Evolutionary conservation across 1,139 yeast species (phyloP).

Genomic region (Diutina sp.): DNA sequence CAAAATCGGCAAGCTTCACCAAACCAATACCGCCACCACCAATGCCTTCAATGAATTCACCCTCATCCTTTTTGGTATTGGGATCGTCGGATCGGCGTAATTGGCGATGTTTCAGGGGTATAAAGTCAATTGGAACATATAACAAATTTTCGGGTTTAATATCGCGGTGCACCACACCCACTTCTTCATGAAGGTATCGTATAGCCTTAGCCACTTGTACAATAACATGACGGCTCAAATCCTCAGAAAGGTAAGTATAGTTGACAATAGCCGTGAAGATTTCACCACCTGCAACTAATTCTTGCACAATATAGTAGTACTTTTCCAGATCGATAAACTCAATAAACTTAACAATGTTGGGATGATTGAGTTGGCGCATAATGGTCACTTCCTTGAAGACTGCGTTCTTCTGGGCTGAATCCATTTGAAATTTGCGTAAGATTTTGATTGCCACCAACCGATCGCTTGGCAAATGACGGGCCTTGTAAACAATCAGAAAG

Average conservation of each 20-base stretch:
- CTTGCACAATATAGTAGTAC: conserved; percentile 54
- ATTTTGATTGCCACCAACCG: conserved; percentile 26
- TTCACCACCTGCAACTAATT: conserved; percentile 59
- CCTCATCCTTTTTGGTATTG: conserved; percentile 36
- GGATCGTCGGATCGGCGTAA: conserved; percentile 36
- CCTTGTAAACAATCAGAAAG: conserved; percentile 78
- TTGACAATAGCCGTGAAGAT: conserved; percentile 43
- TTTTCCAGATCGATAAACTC: conserved; percentile 35
- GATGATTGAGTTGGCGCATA: conserved; percentile 40
- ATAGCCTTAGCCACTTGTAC: conserved; percentile 37
- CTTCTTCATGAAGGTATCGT: conserved; percentile 40
- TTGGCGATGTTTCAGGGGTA: conserved; percentile 26
- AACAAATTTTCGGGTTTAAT: conserved; percentile 44
- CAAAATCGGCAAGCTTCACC: conserved; percentile 46
- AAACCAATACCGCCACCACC: conserved; percentile 43
- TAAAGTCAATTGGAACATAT: conserved; percentile 49
- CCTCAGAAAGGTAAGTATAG: conserved; percentile 43
- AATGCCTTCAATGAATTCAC: conserved; percentile 29
- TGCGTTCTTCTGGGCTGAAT: conserved; percentile 37
- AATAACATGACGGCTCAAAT: conserved; percentile 48
- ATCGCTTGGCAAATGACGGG: conserved; percentile 23
- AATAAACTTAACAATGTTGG: conserved; percentile 34
- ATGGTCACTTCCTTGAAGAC: conserved; percentile 47
- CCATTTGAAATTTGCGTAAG: conserved; percentile 43
- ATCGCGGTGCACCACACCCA: conserved; percentile 45